A percentile compares a stretch with the other conserved stretches of the same genome.
Conservation (phyloP, 2,329 filamentous ascomycete species). For the Lasiodiplodia sp. region DNA sequence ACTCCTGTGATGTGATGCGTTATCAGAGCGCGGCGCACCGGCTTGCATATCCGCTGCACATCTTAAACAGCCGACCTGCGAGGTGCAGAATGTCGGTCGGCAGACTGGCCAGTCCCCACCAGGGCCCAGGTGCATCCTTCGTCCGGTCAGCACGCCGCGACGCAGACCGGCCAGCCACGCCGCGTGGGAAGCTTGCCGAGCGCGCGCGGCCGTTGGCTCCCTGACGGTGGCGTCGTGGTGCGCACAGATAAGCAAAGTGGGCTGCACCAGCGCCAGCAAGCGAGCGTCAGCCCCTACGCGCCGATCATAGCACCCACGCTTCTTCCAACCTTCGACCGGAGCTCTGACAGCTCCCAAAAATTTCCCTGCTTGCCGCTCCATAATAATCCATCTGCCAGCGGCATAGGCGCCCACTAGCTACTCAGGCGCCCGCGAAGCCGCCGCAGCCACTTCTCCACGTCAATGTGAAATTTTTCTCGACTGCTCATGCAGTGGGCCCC, state of each 20-base stretch:
- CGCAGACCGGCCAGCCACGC: neutral
- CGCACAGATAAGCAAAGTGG: constrained; percentile 25
- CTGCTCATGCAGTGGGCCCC: constrained; percentile 16
- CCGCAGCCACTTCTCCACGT: neutral
- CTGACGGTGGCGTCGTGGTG: neutral
- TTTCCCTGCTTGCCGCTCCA: constrained; percentile 23
- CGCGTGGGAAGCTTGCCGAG: constrained; percentile 24
- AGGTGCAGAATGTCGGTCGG: constrained; percentile 23
- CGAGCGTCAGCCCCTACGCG: constrained; percentile 19
- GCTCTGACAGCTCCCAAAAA: neutral
- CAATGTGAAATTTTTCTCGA: constrained; percentile 14
- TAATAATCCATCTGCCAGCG: constrained; percentile 24
- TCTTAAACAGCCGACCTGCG: constrained; percentile 19
- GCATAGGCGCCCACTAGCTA: constrained; percentile 27
- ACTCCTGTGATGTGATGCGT: constrained; percentile 5
- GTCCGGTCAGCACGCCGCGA: constrained; percentile 4
- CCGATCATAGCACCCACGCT: constrained; percentile 29
- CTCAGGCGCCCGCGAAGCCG: constrained; percentile 10
- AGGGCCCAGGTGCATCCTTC: constrained; percentile 11
- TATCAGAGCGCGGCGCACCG: constrained; percentile 24
- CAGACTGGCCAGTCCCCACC: constrained; percentile 14
- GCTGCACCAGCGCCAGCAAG: constrained; percentile 16
- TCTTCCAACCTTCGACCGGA: constrained; percentile 29
- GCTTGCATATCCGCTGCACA: constrained; percentile 25
- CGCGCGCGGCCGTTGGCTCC: constrained; percentile 15